Evolutionary conservation across 495 filamentous ascomycete genomes (phyloP), one percentile per base, ranked within the genome.

Genomic region (Penicillium egyptiacum): DNA sequence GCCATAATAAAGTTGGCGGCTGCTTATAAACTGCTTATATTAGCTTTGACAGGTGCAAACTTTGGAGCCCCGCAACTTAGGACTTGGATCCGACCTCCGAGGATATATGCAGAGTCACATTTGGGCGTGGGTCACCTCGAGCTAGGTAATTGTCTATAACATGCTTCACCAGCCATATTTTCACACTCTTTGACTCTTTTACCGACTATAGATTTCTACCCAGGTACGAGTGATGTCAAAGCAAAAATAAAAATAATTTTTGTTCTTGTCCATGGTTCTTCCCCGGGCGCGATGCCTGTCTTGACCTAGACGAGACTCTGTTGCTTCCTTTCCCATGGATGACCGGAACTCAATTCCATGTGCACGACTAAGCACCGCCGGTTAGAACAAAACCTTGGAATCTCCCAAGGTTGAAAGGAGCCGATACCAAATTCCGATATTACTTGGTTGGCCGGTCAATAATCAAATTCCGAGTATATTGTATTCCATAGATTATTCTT

Each of bases 271-370:
- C 37, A 60, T 39, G 58, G 58, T 56, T 51, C n/a, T 22, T 50
- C 17, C 30, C 44, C 58, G 58, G 53, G 53, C 53, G 33, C 58
- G 47, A 60, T 56, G 46, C 58, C 54, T 37, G 23, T 57, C 53
- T 53, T 19, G 40, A 41, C 19, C 48, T 57, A 53, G 49, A 17
- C 33, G 43, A 20, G 42, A 57, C 58, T 41, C 26, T 53, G 53
- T 50, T 55, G 10, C 3, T 17, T 25, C 1, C 48, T 23, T 35
- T 51, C 45, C 45, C 46, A 58, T 51, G 59, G 56, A 10, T 28
- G 28, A 20, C 33, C 8, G 26, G 47, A 62, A 62, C 26, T 59
- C 28, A 62, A 62, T 62, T 48, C 44, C 28, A 40, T 40, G 10
- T 33, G 30, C 10, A 5, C 10, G 11, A 33, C 11, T 2, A 14